Evolutionary conservation across 192 early-diverging fungal species (phyloP), one percentile per base, ranked within the genome.

Genomic region (Backusella circina): DNA sequence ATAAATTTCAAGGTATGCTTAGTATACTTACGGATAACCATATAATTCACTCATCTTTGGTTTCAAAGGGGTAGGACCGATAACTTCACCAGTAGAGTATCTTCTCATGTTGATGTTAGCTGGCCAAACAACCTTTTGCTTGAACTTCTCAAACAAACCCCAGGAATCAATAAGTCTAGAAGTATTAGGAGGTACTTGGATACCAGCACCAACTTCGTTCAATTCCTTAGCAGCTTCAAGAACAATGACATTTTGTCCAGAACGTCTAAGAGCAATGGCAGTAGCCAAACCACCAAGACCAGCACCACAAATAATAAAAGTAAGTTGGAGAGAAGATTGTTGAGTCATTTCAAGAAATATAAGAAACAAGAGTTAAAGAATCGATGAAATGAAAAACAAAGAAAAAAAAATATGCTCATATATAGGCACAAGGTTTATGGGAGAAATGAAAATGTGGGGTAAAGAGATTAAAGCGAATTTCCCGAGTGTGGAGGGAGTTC

Each of bases 151-250:
- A 23, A 65, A 61, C 1, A 74, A 39, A 31, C 73, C 73, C 65
- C 73, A 74, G 9, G 57, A 37, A 65, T 74, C 73, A 23, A 74
- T n/a, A 30, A 74, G 35, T 13, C 61, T 65, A 5, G 73, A 65
- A 10, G 61, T 74, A 36, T 74, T 74, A 36, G 73, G 73, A 44
- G 73, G 73, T 5, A 74, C 61, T 16, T 74, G 73, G 65, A 74
- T 74, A 26, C 73, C 73, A 13, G 73, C 73, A 47, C 73, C 73
- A 21, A 74, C 61, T 31, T 74, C 73, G n/a, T 35, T 65, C 64
- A 74, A 6, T 41, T 74, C 21, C 21, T 74, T 57, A 9, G 73
- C 73, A 66, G 36, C 61, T 38, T 74, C 73, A n/a, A 74, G 57
- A n/a, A 74, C 73, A 23, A 39, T 57, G 23, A 74, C 61, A n/a